phyloP scores from a whole-genome alignment of 306 rosid genomes.

The Hippophae tibetana region DNA sequence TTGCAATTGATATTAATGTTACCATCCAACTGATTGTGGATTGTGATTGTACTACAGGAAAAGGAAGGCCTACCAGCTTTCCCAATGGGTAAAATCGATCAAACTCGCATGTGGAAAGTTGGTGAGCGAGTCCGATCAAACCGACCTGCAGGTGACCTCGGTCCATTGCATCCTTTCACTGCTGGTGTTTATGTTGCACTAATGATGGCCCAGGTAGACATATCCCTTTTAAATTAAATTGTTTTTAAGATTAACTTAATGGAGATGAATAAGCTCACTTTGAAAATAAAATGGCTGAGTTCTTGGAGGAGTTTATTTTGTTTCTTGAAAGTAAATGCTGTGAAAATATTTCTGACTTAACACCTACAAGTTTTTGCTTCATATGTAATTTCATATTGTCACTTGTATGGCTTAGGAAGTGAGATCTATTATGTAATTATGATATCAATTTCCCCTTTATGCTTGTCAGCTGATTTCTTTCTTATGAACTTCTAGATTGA shows the following conservation, averaged over 20 bases:
- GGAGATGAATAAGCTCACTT: background rate
- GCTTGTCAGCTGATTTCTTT: background rate
- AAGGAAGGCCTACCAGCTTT: conserved; percentile 95
- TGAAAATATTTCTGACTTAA: background rate
- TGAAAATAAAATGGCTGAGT: background rate
- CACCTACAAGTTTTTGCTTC: background rate
- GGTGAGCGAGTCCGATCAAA: conserved; percentile 75
- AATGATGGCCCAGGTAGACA: conserved; percentile 98
- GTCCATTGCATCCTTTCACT: conserved; percentile 86
- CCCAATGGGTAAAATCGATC: conserved; percentile 98
- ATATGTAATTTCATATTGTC: too few relatives aligned
- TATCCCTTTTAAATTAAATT: background rate
- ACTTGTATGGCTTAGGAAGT: background rate
- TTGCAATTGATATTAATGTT: background rate
- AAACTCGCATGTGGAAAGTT: conserved; percentile 98
- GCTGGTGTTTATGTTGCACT: conserved; percentile 98
- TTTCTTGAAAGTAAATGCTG: background rate
- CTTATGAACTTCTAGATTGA: conserved; percentile 54
- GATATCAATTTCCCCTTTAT: background rate
- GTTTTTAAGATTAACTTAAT: background rate
- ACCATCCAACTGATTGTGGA: background rate
- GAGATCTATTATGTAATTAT: background rate
- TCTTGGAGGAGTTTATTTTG: background rate
- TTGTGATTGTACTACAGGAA: conserved; percentile 48
- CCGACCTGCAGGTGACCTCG: conserved; percentile 84